Conservation (phyloP, 2,329 filamentous ascomycete genomes). For the Xylariaceae sp. region DNA sequence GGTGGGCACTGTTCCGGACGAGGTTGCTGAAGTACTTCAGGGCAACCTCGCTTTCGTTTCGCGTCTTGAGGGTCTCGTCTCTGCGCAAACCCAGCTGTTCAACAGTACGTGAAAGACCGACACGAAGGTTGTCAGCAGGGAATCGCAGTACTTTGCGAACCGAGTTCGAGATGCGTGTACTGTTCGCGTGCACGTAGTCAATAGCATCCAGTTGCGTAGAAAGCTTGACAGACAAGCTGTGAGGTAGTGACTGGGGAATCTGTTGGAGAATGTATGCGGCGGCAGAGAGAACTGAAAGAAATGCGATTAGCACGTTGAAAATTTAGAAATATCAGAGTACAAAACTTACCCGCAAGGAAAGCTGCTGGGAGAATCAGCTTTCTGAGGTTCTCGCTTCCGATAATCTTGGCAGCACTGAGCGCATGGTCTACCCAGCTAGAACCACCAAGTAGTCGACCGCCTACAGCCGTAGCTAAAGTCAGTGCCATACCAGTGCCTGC, state of each 20-base stretch:
- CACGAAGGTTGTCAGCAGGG: constrained; percentile 79
- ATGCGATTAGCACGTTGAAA: constrained; percentile 16
- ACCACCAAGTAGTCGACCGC: constrained; percentile 74
- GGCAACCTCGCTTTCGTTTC: constrained; percentile 78
- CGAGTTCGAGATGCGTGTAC: constrained; percentile 74
- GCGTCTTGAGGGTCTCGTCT: constrained; percentile 77
- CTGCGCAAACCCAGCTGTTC: constrained; percentile 75
- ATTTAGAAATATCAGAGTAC: background rate
- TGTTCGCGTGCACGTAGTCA: constrained; percentile 90
- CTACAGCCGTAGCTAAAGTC: constrained; percentile 81
- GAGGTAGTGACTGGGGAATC: constrained; percentile 83
- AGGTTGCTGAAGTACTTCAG: constrained; percentile 87
- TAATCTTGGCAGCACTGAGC: constrained; percentile 70
- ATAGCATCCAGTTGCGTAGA: constrained; percentile 71
- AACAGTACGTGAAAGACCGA: constrained; percentile 75
- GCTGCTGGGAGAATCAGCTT: constrained; percentile 76
- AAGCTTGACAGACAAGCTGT: constrained; percentile 79
- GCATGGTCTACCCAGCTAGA: constrained; percentile 87
- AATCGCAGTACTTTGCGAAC: constrained; percentile 85
- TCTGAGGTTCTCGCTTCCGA: constrained; percentile 76
- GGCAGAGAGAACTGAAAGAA: constrained; percentile 59
- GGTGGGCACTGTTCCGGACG: constrained; percentile 57
- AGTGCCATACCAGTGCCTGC: constrained; percentile 92
- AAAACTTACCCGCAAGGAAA: constrained; percentile 66
- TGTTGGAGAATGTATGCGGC: constrained; percentile 77